phyloP scores from a whole-genome alignment of 257 asterid genomes.

The Solanum sitiens region DNA sequence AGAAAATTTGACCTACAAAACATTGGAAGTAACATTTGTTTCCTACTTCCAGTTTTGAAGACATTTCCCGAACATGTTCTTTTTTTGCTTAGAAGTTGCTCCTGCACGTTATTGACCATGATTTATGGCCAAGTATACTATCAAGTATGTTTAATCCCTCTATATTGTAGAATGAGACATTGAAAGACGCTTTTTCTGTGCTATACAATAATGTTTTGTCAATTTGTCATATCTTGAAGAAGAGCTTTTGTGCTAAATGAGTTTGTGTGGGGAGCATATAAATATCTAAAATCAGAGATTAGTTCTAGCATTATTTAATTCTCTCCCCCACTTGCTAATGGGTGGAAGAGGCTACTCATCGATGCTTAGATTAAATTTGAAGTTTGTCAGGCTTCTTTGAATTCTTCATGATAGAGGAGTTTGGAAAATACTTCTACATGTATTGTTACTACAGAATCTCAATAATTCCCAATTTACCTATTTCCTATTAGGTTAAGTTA shows the following conservation, averaged over 20 bases:
- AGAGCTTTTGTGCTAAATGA: neutral
- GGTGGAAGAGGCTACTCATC: slow-evolving; percentile 7
- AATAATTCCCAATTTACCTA: neutral
- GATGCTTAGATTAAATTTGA: slow-evolving; percentile 14
- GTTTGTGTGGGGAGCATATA: neutral
- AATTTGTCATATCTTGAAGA: neutral
- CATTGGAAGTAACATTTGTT: neutral
- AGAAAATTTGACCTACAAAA: neutral
- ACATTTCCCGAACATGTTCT: neutral
- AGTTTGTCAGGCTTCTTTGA: slow-evolving; percentile 40
- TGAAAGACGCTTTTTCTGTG: neutral
- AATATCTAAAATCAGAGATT: neutral
- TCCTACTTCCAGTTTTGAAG: too few species aligned
- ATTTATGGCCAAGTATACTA: neutral
- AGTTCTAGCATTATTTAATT: slow-evolving; percentile 1
- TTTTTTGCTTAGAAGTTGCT: neutral
- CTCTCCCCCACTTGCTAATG: slow-evolving; percentile 11
- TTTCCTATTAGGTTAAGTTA: neutral
- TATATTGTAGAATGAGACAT: neutral
- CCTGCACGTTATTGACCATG: neutral
- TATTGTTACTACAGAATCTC: neutral
- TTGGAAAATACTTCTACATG: slow-evolving; percentile 36
- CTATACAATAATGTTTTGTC: neutral
- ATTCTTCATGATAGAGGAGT: slow-evolving; percentile 25
- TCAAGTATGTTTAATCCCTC: neutral